These are phyloP conservation scores for Trypanosoma mega DNA, from an alignment of 208 protist genomes.

Conservation along the genomic window DNA sequence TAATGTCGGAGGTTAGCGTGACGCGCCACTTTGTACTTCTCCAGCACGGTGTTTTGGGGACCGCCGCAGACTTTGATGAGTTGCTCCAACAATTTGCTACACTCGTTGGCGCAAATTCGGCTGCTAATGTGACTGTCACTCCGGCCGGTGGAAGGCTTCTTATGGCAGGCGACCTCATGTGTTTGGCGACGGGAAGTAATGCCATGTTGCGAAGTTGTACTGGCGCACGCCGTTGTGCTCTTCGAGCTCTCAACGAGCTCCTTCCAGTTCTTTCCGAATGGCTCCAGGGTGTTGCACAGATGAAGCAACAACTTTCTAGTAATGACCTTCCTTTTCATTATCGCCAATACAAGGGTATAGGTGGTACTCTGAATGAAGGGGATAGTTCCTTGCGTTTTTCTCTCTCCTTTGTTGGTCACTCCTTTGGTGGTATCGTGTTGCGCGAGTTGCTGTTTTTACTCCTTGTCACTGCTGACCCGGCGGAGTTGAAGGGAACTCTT, in stretches of 20 bases:
- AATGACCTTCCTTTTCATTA: too few species aligned
- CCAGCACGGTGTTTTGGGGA: slow-evolving; percentile 66
- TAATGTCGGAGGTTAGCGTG: too few species aligned
- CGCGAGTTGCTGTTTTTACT: slow-evolving; percentile 66
- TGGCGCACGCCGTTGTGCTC: slow-evolving; percentile 43
- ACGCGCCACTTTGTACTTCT: slow-evolving; percentile 64
- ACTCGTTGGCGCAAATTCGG: background rate
- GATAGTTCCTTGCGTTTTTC: slow-evolving; percentile 21
- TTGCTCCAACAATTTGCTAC: slow-evolving; percentile 19
- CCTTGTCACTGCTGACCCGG: slow-evolving; percentile 25
- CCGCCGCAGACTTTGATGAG: slow-evolving; percentile 41
- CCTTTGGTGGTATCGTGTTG: slow-evolving; percentile 66
- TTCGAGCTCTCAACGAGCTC: slow-evolving; percentile 41
- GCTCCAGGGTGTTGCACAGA: slow-evolving; percentile 22
- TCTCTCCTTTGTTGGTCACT: slow-evolving; percentile 68
- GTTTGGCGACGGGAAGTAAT: slow-evolving; percentile 54
- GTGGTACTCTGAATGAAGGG: too few species aligned
- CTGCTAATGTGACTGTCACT: slow-evolving; percentile 4
- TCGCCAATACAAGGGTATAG: too few species aligned
- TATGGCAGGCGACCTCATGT: slow-evolving; percentile 40
- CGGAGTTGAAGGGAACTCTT: slow-evolving; percentile 16
- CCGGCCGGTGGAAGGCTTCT: slow-evolving; percentile 32
- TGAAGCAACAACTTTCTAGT: too few species aligned
- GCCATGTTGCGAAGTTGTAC: slow-evolving; percentile 35
- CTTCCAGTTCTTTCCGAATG: slow-evolving; percentile 46